Evolutionary conservation across 768 basidiomycete genomes (phyloP), one percentile per base, ranked within the genome.

Genomic region (Agaricus bisporus): DNA sequence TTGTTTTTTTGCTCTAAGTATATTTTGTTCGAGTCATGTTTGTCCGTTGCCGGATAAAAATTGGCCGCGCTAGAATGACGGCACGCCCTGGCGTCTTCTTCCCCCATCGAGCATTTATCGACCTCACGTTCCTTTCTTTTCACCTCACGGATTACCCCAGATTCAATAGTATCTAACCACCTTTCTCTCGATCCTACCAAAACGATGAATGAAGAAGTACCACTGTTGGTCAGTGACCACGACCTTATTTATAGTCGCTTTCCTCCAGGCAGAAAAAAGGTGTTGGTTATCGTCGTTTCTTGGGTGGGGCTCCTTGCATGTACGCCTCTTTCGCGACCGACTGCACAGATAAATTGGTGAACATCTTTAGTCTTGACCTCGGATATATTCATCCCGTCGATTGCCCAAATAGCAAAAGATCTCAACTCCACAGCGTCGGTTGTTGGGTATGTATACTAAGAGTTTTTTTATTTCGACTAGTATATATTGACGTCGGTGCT

Each of bases 241-340:
- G 62, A 71, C 26, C 60, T 60, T 6, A 61, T 84, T 0, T 90
- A 87, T 61, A 62, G 76, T 26, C 75, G 81, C n/a, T 90, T 90
- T 67, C 73, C 74, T 2, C 60, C 59, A 2, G 6, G 59, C 25
- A 70, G 71, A 58, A 91, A 88, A 64, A 64, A 67, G n/a, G 42
- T 64, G 4, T 83, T 91, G 42, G 65, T 84, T 4, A 68, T 72
- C 0, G 70, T 88, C 28, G 79, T 84, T 0, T 80, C 86, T 4
- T 75, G 75, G 57, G 77, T 77, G 41, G 86, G 83, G 4, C 67
- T 89, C 20, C 66, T 90, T 48, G 82, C 82, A 18, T 71, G 88
- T 89, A 59, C 26, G 68, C 60, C 12, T 28, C 39, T 35, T 11
- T 20, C 28, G 29, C 5, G 29, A 29, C 29, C 5, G 38, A 7